Base-by-base conservation (phyloP, 768 basidiomycete genomes). In the Lactarius hatsudake region DNA sequence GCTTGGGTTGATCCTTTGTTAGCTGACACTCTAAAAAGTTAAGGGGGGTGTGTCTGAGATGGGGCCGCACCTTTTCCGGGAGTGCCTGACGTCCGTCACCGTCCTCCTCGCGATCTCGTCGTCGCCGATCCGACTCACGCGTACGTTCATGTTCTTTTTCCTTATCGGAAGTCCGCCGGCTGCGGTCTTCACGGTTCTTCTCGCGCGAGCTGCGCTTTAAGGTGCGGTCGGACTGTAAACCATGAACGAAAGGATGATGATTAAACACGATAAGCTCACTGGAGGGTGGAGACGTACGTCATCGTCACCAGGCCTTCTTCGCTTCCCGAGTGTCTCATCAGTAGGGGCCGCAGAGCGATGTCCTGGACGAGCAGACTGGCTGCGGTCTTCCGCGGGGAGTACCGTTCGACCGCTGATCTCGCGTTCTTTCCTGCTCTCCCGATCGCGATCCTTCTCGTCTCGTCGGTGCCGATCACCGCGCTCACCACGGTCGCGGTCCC, bases 201-300 rank as follows among this genome's bases (percentile, higher is more conserved):
- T 90, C 90, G 59, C 91, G 86, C 65, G 91, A 88, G 66, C 85
- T 84, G n/a, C 91, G 87, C 75, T 93, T 93, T n/a, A 87, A 83
- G 40, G 83, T 82, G 71, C 91, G 85, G 61, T 93, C 91, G 67
- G 85, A 77, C 90, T 92, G 74, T 48, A 67, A 59, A 62, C 32
- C 64, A 40, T 43, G 26, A 32, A 40, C 6, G 38, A 12, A 15
- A 38, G 38, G 38, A 40, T 1, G 15, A 6, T 40, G 38, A 40
- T 40, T 55, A 36, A 59, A 32, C 45, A 54, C 13, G 53, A n/a
- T 20, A 56, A 43, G 51, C 26, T 62, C 32, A 40, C 28, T 43
- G 45, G 48, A 23, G n/a, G 45, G 48, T 23, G 26, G 58, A 42
- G 7, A 79, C 87, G 74, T 73, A 92, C 91, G 72, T 93, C 91